Evolutionary conservation across 371 early-diverging fungal genomes (phyloP), one percentile per base, ranked within the genome.

Genomic region (Amoeboaphelidium protococcarum): DNA sequence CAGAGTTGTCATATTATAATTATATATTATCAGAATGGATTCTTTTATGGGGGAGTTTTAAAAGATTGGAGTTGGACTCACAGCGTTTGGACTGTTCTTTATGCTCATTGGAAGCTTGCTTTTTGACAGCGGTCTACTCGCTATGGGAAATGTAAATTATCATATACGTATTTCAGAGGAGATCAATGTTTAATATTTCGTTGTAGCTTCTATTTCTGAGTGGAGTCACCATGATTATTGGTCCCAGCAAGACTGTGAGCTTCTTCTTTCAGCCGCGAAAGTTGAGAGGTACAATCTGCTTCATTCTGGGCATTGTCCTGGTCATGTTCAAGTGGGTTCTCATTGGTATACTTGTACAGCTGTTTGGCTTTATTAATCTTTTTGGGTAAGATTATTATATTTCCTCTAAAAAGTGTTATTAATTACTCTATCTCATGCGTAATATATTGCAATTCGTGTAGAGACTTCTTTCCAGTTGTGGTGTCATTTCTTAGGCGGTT

Each of bases 381-480:
- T 94, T 94, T 69, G 95, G 92, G 82, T 83, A 71, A 46, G 63
- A 45, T 2, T 20, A 21, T 41, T 41, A 45, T 40, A 13, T 40
- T 52, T 3, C 48, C 3, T 44, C 16, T 47, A 12, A 22, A 23
- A 41, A 25, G 43, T 25, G 19, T 6, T 37, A 2, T 6, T 40
- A 10, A 22, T 48, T 26, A 4, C 24, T 19, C 47, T n/a, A n/a
- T n/a, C n/a, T n/a, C n/a, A n/a, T n/a, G n/a, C n/a, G n/a, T n/a
- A n/a, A n/a, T n/a, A n/a, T n/a, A n/a, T n/a, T 6, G 26, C 13
- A 22, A 50, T 26, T 2, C 24, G 12, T 45, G 24, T 23, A 87
- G 85, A 10, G 92, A 94, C 66, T 94, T 94, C 58, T 90, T 94
- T 70, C 92, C 92, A 1, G 78, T 82, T 25, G 76, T 82, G 23